Conservation (phyloP, 805 yeast genomes). For the Metschnikowia lachancei region DNA sequence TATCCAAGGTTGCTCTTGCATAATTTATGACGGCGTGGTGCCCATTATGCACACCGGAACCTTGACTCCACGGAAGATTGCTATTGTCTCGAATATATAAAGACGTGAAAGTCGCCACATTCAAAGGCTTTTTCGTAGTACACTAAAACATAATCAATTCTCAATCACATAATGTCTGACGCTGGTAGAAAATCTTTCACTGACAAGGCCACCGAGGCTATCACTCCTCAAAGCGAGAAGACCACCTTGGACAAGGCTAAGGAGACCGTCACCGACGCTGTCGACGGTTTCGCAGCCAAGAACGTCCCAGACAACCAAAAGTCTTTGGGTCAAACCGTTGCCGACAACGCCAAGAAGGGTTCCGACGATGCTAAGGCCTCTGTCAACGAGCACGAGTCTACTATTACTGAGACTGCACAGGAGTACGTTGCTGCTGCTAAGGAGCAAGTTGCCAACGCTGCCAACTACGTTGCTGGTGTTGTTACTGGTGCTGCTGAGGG, state of each 20-base stretch:
- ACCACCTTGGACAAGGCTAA: conserved; percentile 61
- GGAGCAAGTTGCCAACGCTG: conserved; percentile 52
- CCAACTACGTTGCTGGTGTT: conserved; percentile 52
- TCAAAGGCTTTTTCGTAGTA: neutral
- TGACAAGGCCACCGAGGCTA: conserved; percentile 63
- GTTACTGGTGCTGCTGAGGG: conserved; percentile 59
- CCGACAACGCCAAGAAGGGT: conserved; percentile 59
- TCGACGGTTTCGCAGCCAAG: conserved; percentile 60
- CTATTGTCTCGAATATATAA: conserved; percentile 9
- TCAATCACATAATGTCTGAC: conserved; percentile 32
- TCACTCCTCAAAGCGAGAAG: conserved; percentile 73
- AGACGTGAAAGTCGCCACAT: neutral
- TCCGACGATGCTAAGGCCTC: conserved; percentile 49
- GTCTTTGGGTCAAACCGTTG: conserved; percentile 64
- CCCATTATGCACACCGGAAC: conserved; percentile 4
- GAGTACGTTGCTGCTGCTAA: conserved; percentile 55
- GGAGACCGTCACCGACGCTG: conserved; percentile 64
- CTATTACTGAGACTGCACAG: conserved; percentile 43
- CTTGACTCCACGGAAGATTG: conserved; percentile 3
- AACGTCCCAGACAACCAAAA: conserved; percentile 65
- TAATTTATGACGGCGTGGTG: neutral
- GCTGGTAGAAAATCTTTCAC: conserved; percentile 73
- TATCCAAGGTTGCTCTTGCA: conserved; percentile 5
- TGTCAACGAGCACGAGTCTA: conserved; percentile 22
- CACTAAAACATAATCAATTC: neutral